Base-by-base conservation (phyloP, 2,329 filamentous ascomycete species). In the Clarireedia monteithiana region DNA sequence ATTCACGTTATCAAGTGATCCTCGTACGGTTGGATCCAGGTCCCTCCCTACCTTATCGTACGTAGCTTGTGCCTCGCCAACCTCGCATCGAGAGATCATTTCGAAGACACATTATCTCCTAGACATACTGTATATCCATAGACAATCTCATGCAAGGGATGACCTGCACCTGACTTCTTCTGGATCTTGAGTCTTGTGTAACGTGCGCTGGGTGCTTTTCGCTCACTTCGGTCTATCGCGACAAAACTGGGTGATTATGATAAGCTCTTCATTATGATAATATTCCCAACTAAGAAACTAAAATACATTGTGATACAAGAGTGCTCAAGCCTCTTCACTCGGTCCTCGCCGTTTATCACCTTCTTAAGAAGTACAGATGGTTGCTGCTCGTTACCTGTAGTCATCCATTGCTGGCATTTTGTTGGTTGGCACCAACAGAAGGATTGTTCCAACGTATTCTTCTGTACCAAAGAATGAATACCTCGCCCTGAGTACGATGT, bases 1-100 rank as follows among this genome's bases (percentile, higher is more conserved):
- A 17, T 55, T 55, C 46, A 55, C 52, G 52, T n/a, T 36, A 55
- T 55, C 38, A 50, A 50, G 46, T 49, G 52, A 50, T 34, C 7
- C 17, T 30, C 20, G n/a, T 36, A 17, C 17, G 17, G 27, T 34
- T 38, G 9, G 12, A 27, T 14, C 26, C 17, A 24, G 14, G 2
- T 15, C 20, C 14, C 9, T 45, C 20, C 42, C n/a, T 23, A 23
- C 42, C 42, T 45, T 23, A 45, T 5, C 40, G 15, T 38, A 4
- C 36, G 15, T 42, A 42, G 15, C 39, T 42, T 42, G 39, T 17
- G 7, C 39, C n/a, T 40, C 15, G 39, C 39, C 12, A 17, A 6
- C 17, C 12, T 34, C 12, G 30, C 30, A 34, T 10, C 27, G 20
- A 27, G 12, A 50, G 14, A 17, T 48, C 23, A 30, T 30, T 30